These are phyloP conservation scores for Aspergillus amoenus DNA, from an alignment of 2,329 filamentous ascomycete species.

Conservation along the genomic window DNA sequence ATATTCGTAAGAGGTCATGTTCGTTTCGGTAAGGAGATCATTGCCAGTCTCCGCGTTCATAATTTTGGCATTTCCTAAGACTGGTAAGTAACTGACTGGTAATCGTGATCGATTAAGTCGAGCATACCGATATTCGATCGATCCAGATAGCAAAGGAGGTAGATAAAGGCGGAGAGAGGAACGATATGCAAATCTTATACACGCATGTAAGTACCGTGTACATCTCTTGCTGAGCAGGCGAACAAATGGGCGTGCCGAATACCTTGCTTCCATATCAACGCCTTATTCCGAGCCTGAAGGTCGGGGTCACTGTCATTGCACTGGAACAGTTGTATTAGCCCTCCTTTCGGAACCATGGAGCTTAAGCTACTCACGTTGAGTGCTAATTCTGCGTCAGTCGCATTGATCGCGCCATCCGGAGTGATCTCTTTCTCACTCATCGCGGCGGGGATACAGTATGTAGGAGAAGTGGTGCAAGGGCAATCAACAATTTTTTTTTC, in stretches of 20 bases:
- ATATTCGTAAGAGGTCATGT: conserved; percentile 63
- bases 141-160: conserved; percentile 68
- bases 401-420: conserved; percentile 15
- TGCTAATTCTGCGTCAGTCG: conserved; percentile 15
- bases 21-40: conserved; percentile 62
- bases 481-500: neutral
- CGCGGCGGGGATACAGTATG: neutral
- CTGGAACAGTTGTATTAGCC: conserved; percentile 1
- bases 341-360: neutral
- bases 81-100: conserved; percentile 6
- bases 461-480: neutral
- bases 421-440: conserved; percentile 23
- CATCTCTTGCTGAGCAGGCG: neutral
- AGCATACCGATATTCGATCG: conserved; percentile 62
- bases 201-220: neutral
- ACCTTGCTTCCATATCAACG: conserved; percentile 54
- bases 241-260: neutral
- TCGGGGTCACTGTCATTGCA: conserved; percentile 8
- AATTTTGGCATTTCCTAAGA: conserved; percentile 59
- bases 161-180: conserved; percentile 63
- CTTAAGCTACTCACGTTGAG: conserved; percentile 5
- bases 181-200: conserved; percentile 59
- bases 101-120: no score
- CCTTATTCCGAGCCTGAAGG: conserved; percentile 24
- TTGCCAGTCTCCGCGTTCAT: conserved; percentile 61